Conservation (phyloP, 2,329 filamentous ascomycete species). For the Aspergillus fructus region DNA sequence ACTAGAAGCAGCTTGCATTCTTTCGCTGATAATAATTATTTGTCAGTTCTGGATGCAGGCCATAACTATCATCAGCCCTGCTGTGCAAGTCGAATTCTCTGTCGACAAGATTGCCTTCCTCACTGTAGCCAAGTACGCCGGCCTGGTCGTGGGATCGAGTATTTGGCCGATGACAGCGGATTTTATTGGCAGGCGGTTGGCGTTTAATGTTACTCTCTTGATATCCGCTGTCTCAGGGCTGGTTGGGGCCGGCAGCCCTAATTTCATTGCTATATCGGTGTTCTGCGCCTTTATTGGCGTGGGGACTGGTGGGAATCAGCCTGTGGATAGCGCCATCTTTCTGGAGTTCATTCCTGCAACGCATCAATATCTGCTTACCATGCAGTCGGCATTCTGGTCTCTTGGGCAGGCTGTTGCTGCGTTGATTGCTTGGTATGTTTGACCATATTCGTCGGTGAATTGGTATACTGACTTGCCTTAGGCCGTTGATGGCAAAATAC, state of each 20-base stretch:
- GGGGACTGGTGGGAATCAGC: conserved; percentile 18
- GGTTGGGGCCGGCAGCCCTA: conserved; percentile 23
- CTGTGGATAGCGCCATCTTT: conserved; percentile 17
- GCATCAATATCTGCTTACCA: conserved; percentile 19
- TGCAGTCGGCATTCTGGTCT: conserved; percentile 21
- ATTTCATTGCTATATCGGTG: conserved; percentile 26
- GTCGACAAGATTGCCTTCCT: conserved; percentile 17
- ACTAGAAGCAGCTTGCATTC: too few species aligned
- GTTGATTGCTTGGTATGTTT: too few species aligned
- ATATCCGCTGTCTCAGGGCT: conserved; percentile 20
- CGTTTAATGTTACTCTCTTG: conserved; percentile 21
- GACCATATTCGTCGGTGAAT: too few species aligned
- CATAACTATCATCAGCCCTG: conserved; percentile 18
- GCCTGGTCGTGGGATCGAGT: conserved; percentile 15
- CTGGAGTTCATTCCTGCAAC: conserved; percentile 21
- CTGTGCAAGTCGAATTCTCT: conserved; percentile 18
- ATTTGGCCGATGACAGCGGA: conserved; percentile 23
- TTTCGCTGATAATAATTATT: neutral
- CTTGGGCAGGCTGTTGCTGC: conserved; percentile 16
- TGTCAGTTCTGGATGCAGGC: conserved; percentile 23
- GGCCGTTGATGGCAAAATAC: conserved; percentile 22
- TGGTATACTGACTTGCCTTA: neutral
- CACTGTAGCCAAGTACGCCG: conserved; percentile 16
- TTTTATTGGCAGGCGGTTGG: conserved; percentile 18
- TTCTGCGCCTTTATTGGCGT: conserved; percentile 21